Evolutionary conservation across 768 basidiomycete species (phyloP).

Genomic region (Roridomyces roridus): DNA sequence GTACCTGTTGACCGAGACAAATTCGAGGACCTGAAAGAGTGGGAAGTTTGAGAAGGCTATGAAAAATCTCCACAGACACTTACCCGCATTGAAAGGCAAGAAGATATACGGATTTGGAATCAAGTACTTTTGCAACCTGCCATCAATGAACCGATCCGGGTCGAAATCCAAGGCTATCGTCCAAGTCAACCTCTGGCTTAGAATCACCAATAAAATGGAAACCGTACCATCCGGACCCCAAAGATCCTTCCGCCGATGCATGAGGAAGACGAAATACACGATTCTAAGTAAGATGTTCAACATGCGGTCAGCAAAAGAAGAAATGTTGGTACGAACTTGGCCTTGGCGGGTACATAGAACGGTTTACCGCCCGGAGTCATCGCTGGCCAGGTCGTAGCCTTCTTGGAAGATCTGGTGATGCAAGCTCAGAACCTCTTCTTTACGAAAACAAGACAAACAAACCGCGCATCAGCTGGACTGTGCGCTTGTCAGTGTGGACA

Average conservation of each 20-base stretch:
- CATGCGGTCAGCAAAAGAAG: neutral
- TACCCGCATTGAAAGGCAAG: constrained; percentile 47
- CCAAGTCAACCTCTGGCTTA: no score
- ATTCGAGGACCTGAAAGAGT: constrained; percentile 37
- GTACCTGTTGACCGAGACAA: constrained; percentile 47
- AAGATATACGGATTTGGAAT: constrained; percentile 54
- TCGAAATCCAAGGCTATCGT: constrained; percentile 49
- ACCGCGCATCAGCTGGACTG: constrained; percentile 15
- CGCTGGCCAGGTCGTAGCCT: constrained; percentile 17
- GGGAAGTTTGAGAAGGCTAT: constrained; percentile 32
- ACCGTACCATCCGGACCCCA: constrained; percentile 52
- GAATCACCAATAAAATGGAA: no score
- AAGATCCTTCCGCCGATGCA: constrained; percentile 47
- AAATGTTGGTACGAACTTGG: constrained; percentile 25
- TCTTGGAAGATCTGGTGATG: constrained; percentile 13
- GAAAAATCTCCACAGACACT: constrained; percentile 45
- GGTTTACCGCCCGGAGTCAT: constrained; percentile 24
- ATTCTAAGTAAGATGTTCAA: constrained; percentile 7
- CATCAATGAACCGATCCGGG: constrained; percentile 52
- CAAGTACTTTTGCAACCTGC: constrained; percentile 44
- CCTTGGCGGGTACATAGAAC: constrained; percentile 34
- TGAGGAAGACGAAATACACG: constrained; percentile 40
- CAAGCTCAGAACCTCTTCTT: no score
- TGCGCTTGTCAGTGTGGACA: neutral
- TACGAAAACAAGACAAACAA: neutral